Evolutionary conservation across 768 basidiomycete species (phyloP).

Genomic region (Amanita inopinata): DNA sequence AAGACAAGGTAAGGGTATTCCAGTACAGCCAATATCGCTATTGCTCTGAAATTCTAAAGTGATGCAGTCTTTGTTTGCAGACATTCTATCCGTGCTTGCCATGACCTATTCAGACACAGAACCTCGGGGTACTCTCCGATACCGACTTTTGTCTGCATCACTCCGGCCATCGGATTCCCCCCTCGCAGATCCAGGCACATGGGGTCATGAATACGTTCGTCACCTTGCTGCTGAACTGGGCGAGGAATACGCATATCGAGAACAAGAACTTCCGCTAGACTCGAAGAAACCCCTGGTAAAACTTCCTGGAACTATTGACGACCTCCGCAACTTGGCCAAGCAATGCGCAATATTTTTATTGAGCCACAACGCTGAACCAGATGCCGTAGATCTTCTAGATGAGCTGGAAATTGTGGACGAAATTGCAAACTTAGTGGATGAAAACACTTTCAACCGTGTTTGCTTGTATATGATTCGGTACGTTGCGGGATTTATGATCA

Average conservation of each 20-base stretch:
- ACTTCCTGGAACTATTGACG: conserved; percentile 55
- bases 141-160: conserved; percentile 76
- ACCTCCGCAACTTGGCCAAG: conserved; percentile 66
- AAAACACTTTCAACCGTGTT: conserved; percentile 81
- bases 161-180: conserved; percentile 55
- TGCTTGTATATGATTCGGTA: conserved; percentile 95
- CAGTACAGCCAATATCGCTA: conserved; percentile 6
- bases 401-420: conserved; percentile 85
- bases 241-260: conserved; percentile 77
- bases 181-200: conserved; percentile 83
- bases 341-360: conserved; percentile 87
- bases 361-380: conserved; percentile 93
- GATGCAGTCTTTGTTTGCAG: conserved; percentile 80
- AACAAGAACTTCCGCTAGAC: conserved; percentile 33
- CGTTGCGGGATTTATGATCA: conserved; percentile 14
- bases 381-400: conserved; percentile 91
- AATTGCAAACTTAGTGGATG: conserved; percentile 71
- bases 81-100: conserved; percentile 94
- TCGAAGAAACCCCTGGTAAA: conserved; percentile 22
- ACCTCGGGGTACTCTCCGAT: conserved; percentile 90
- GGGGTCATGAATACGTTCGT: conserved; percentile 99
- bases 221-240: conserved; percentile 95
- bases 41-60: conserved; percentile 1
- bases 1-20: conserved; percentile 50
- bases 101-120: conserved; percentile 99